phyloP scores from a whole-genome alignment of 2,329 filamentous ascomycete species.

The Biscogniauxia mediterranea region DNA sequence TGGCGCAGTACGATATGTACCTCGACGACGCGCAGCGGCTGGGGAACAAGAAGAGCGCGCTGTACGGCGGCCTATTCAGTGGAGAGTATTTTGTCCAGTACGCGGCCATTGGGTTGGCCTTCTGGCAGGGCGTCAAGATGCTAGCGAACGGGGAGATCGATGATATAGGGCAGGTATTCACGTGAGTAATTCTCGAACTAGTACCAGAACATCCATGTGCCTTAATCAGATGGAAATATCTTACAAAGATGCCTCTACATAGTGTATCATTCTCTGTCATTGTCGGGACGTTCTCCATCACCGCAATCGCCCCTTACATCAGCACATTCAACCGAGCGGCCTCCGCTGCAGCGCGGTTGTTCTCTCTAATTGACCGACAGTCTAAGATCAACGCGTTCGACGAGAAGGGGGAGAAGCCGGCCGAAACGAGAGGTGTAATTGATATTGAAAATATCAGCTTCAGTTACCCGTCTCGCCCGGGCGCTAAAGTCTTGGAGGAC shows the following conservation, averaged over 20 bases:
- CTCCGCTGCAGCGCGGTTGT: conserved; percentile 36
- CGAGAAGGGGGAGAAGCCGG: conserved; percentile 29
- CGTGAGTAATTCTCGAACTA: conserved; percentile 23
- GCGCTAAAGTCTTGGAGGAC: conserved; percentile 40
- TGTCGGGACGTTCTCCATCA: conserved; percentile 37
- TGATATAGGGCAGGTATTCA: conserved; percentile 40
- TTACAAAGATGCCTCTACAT: no score
- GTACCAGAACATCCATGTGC: no score
- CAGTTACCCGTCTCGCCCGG: conserved; percentile 44
- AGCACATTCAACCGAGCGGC: conserved; percentile 40
- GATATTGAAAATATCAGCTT: conserved; percentile 42
- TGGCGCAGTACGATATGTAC: conserved; percentile 39
- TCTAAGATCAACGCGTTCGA: conserved; percentile 38
- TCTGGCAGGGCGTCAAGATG: conserved; percentile 45
- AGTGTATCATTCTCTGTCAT: conserved; percentile 40
- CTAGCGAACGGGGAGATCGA: conserved; percentile 37
- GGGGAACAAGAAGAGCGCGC: conserved; percentile 38
- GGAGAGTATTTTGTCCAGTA: conserved; percentile 42
- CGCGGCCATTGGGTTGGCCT: conserved; percentile 41
- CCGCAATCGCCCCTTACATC: conserved; percentile 36
- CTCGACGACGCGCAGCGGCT: conserved; percentile 36
- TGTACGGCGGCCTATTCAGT: conserved; percentile 40
- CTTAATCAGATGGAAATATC: no score
- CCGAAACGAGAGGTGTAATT: conserved; percentile 33
- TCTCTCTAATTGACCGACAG: conserved; percentile 37